phyloP scores from a whole-genome alignment of 352 stramenopile genomes.

The Thraustochytrium striatum region DNA sequence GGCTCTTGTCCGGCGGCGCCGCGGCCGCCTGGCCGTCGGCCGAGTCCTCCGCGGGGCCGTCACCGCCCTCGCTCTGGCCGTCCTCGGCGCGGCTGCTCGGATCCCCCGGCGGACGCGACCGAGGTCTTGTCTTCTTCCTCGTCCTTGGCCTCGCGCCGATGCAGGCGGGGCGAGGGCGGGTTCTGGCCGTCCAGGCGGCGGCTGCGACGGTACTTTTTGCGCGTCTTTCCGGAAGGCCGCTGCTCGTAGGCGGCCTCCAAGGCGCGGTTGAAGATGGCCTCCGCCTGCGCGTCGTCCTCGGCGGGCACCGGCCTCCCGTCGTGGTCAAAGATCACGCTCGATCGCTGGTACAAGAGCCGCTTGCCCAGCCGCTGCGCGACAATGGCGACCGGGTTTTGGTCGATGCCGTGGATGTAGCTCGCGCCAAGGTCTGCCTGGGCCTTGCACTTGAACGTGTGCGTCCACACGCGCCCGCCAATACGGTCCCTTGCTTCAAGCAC shows the following conservation, averaged over 20 bases:
- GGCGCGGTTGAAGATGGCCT: conserved; percentile 38
- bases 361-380: not conserved
- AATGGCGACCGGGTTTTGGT: conserved; percentile 18
- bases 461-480: conserved; percentile 20
- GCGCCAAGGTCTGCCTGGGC: conserved; percentile 16
- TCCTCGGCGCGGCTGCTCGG: too few relatives aligned
- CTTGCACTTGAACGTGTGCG: not conserved
- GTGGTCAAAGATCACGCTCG: not conserved
- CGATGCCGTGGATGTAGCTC: conserved; percentile 40
- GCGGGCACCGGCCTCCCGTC: not conserved
- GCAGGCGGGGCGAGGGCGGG: conserved; percentile 7
- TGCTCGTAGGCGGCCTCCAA: conserved; percentile 27
- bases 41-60: too few relatives aligned
- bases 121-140: not conserved
- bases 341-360: conserved; percentile 1
- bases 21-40: too few relatives aligned
- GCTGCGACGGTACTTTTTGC: not conserved
- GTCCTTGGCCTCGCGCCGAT: conserved; percentile 1
- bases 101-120: not conserved
- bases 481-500: conserved; percentile 32
- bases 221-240: not conserved
- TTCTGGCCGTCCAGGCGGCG: conserved; percentile 3
- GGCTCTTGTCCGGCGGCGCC: not conserved
- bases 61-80: too few relatives aligned
- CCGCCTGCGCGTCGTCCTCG: not conserved